These are phyloP conservation scores for Eutrema yunnanense DNA, from an alignment of 345 rosid genomes.

Conservation along the genomic window DNA sequence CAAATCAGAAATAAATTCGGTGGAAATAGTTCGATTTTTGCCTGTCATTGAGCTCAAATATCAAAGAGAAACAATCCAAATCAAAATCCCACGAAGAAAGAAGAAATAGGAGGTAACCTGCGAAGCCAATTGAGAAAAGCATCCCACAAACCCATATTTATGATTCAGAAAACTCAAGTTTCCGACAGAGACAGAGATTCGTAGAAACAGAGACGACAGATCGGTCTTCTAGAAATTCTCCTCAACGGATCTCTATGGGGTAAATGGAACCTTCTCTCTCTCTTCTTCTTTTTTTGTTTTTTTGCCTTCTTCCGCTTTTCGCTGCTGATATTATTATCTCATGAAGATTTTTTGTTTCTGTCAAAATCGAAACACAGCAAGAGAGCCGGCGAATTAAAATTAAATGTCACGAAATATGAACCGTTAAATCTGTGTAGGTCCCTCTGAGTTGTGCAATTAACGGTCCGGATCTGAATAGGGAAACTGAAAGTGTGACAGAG, in stretches of 20 bases:
- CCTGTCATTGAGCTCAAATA: neutral
- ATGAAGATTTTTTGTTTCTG: conserved; percentile 8
- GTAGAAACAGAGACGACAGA: conserved; percentile 11
- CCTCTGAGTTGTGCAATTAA: neutral
- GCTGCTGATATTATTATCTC: conserved; percentile 27
- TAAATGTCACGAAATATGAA: neutral
- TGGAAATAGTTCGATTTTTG: neutral
- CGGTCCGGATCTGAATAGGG: conserved; percentile 6
- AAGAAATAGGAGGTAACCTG: conserved; percentile 30
- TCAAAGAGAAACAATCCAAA: neutral
- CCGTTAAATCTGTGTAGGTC: conserved; percentile 11
- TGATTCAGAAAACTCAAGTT: conserved; percentile 11
- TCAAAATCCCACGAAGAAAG: neutral
- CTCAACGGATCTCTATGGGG: conserved; percentile 16
- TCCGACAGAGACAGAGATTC: conserved; percentile 26
- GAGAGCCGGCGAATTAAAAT: conserved; percentile 22
- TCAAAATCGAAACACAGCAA: conserved; percentile 15
- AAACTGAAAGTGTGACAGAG: conserved; percentile 24
- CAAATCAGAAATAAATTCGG: neutral
- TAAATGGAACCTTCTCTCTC: neutral
- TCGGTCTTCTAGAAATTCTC: conserved; percentile 29
- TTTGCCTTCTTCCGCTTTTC: conserved; percentile 9
- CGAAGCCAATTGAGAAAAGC: conserved; percentile 82
- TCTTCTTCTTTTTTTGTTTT: neutral
- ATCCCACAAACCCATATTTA: conserved; percentile 60